phyloP scores from a whole-genome alignment of 805 yeast genomes.

The Lipomyces orientalis region DNA sequence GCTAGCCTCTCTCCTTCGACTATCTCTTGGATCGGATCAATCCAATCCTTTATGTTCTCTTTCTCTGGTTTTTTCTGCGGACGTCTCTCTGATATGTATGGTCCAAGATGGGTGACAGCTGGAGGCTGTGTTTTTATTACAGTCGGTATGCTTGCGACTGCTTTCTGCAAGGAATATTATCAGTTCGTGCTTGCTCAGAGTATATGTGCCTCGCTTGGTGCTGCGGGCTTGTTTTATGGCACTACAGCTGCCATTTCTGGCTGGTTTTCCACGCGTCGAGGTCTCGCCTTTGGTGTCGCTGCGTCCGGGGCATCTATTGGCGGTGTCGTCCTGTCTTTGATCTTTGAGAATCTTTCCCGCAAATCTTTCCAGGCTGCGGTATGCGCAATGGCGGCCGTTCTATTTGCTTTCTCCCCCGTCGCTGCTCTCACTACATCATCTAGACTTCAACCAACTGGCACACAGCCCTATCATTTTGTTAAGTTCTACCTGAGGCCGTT shows the following conservation, averaged over 20 bases:
- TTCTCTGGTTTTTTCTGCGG: slow-evolving; percentile 33
- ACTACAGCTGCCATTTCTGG: slow-evolving; percentile 54
- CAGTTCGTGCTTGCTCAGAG: slow-evolving; percentile 63
- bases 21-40: slow-evolving; percentile 36
- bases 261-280: slow-evolving; percentile 54
- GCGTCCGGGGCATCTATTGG: slow-evolving; percentile 61
- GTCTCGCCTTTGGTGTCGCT: slow-evolving; percentile 54
- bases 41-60: slow-evolving; percentile 26
- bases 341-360: slow-evolving; percentile 45
- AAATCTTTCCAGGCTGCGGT: slow-evolving; percentile 58
- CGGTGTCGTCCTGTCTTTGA: slow-evolving; percentile 54
- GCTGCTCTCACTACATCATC: slow-evolving; percentile 39
- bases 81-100: slow-evolving; percentile 36
- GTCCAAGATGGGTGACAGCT: slow-evolving; percentile 37
- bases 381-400: slow-evolving; percentile 55
- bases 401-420: slow-evolving; percentile 42
- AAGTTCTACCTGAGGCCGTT: slow-evolving; percentile 38
- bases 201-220: slow-evolving; percentile 54
- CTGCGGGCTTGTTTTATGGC: slow-evolving; percentile 52
- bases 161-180: slow-evolving; percentile 51
- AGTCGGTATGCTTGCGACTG: slow-evolving; percentile 43
- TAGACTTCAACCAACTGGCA: slow-evolving; percentile 37
- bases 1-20: slow-evolving; percentile 21
- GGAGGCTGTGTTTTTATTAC: slow-evolving; percentile 39
- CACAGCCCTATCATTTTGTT: slow-evolving; percentile 27